Percentiles rank a stretch among this genome's conserved stretches.
These are phyloP conservation scores for Cicer yamashitae DNA, from an alignment of 306 rosid species.

Conservation along the genomic window DNA sequence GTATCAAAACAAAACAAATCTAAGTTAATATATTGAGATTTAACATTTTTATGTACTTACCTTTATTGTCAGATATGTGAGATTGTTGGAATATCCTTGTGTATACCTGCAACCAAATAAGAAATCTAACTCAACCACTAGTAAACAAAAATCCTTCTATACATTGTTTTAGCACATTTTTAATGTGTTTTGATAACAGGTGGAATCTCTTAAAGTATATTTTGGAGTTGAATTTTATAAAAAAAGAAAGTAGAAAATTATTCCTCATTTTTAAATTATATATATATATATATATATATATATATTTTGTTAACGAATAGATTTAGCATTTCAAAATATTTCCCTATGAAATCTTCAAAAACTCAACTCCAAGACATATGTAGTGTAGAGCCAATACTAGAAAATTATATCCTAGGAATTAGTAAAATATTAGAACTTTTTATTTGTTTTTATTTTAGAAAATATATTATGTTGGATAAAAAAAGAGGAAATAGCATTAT, in stretches of 20 bases:
- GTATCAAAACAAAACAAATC: not conserved
- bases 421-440: too few species aligned
- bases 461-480: not conserved
- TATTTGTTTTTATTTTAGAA: too few species aligned
- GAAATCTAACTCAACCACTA: not conserved
- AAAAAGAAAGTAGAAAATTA: too few species aligned
- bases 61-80: constrained; percentile 73
- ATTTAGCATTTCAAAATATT: too few species aligned
- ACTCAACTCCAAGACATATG: not conserved
- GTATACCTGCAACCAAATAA: constrained; percentile 56
- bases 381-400: not conserved
- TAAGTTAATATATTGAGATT: not conserved
- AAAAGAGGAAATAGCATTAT: not conserved
- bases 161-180: not conserved
- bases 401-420: not conserved
- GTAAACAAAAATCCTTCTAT: not conserved
- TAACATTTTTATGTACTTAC: constrained; percentile 38
- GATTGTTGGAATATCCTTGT: constrained; percentile 64
- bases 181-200: not conserved
- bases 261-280: too few species aligned
- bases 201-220: too few species aligned
- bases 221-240: too few species aligned
- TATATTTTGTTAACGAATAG: too few species aligned
- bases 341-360: too few species aligned
- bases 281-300: too few species aligned